Conservation (phyloP, 2,329 filamentous ascomycete species). For the Fusarium nelsonii region DNA sequence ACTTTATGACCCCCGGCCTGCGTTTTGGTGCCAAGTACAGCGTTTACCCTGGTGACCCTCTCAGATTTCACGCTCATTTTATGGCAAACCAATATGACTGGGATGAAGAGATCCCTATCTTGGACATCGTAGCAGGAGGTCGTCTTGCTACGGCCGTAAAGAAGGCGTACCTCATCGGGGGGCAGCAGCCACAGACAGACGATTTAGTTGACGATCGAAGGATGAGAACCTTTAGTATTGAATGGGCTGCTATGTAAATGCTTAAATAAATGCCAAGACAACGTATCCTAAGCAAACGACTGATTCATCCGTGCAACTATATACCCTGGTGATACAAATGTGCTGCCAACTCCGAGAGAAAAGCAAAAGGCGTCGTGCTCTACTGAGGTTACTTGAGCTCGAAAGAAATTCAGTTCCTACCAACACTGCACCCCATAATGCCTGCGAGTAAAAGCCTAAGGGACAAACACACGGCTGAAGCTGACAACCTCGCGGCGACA, state of each 20-base stretch:
- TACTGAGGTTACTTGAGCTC: neutral
- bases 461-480: slow-evolving; percentile 92
- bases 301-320: slow-evolving; percentile 7
- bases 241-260: slow-evolving; percentile 91
- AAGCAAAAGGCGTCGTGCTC: slow-evolving; percentile 6
- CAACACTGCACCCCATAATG: neutral
- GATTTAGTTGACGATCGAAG: slow-evolving; percentile 51
- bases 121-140: slow-evolving; percentile 88
- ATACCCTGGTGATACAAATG: slow-evolving; percentile 1
- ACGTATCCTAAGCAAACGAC: slow-evolving; percentile 18
- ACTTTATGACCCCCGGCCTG: slow-evolving; percentile 90
- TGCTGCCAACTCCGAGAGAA: slow-evolving; percentile 29
- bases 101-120: slow-evolving; percentile 86
- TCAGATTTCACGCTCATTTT: slow-evolving; percentile 96
- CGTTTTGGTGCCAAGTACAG: slow-evolving; percentile 96
- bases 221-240: slow-evolving; percentile 83
- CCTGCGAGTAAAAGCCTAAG: slow-evolving; percentile 51
- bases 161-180: slow-evolving; percentile 92
- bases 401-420: neutral
- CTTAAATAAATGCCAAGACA: slow-evolving; percentile 25
- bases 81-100: slow-evolving; percentile 86
- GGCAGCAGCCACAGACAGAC: slow-evolving; percentile 60
- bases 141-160: slow-evolving; percentile 94
- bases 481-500: slow-evolving; percentile 89
- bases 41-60: slow-evolving; percentile 93